phyloP scores from a whole-genome alignment of 805 yeast genomes.

The Zygosaccharomyces rouxii region DNA sequence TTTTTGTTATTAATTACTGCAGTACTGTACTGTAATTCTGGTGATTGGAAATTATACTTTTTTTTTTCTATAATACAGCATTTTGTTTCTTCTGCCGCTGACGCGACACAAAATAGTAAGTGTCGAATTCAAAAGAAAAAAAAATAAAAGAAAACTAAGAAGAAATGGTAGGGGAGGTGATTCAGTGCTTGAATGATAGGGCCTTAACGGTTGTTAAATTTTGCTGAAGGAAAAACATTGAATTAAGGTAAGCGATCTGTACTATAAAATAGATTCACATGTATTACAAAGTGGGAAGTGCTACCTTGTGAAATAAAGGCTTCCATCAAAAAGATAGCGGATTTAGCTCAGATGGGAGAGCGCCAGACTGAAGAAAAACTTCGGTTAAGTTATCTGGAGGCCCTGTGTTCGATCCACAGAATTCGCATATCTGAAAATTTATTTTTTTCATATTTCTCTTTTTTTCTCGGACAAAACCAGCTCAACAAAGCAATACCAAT shows the following conservation, averaged over 20 bases:
- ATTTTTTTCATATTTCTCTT: conserved; percentile 19
- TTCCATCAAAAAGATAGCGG: conserved; percentile 26
- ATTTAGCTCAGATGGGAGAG: conserved; percentile 44
- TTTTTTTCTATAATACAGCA: background rate
- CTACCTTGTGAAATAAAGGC: too few relatives aligned
- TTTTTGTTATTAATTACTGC: background rate
- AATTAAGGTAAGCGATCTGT: too few relatives aligned
- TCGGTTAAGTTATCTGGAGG: conserved; percentile 46
- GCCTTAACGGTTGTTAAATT: too few relatives aligned
- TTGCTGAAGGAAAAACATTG: too few relatives aligned
- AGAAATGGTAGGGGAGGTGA: background rate
- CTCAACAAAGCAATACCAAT: too few relatives aligned
- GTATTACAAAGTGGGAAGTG: too few relatives aligned
- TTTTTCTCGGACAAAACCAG: too few relatives aligned
- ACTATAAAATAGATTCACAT: too few relatives aligned
- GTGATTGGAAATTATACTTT: background rate
- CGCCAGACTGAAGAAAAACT: conserved; percentile 41
- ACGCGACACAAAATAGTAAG: conserved; percentile 3
- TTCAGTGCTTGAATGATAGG: too few relatives aligned
- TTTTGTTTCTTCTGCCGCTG: background rate
- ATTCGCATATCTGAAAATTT: too few relatives aligned
- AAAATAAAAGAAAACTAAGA: too few relatives aligned
- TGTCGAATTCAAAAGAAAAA: too few relatives aligned
- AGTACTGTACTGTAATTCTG: background rate
- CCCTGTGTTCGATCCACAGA: conserved; percentile 79